Evolutionary conservation across 305 asterid species (phyloP), one percentile per base, ranked within the genome.

Genomic region (Andrographis paniculata): DNA sequence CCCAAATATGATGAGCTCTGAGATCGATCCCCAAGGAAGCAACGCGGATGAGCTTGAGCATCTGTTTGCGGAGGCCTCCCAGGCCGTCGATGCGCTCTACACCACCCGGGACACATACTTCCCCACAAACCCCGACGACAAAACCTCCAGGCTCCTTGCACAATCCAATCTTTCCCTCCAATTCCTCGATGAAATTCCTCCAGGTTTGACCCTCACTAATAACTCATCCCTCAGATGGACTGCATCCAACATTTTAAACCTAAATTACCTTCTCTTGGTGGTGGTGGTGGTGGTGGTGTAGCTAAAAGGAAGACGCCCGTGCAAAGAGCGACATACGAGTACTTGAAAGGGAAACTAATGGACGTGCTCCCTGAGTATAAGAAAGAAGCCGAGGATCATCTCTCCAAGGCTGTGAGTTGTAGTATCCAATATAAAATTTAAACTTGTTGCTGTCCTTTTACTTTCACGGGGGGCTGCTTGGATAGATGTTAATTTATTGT

Each of bases 381-480:
- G 66, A 88, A 88, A 53, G 95, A 88, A 54, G 97, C 97, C 2
- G 97, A 84, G 69, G 93, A 84, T 64, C 97, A 82, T 78, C 84
- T 88, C 42, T 81, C 94, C 41, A 88, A 88, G 75, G 83, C 97
- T 57, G 97, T 82, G 53, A 76, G 93, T 75, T 28, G 12, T 18
- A 16, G 31, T 8, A 42, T 5, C 0, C 21, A 18, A 31, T 24
- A 5, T 36, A 39, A 20, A 20, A 14, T 8, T 52, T 27, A n/a
- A n/a, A n/a, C n/a, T n/a, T n/a, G n/a, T n/a, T n/a, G 10, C 31
- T 39, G 20, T 46, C 5, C 42, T 12, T 51, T 35, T 64, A n/a
- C n/a, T n/a, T n/a, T n/a, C n/a, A n/a, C n/a, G n/a, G n/a, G n/a
- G n/a, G n/a, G n/a, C n/a, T n/a, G n/a, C n/a, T n/a, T n/a, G n/a